Evolutionary conservation across 306 rosid species (phyloP).

Genomic region (Quercus suber): DNA sequence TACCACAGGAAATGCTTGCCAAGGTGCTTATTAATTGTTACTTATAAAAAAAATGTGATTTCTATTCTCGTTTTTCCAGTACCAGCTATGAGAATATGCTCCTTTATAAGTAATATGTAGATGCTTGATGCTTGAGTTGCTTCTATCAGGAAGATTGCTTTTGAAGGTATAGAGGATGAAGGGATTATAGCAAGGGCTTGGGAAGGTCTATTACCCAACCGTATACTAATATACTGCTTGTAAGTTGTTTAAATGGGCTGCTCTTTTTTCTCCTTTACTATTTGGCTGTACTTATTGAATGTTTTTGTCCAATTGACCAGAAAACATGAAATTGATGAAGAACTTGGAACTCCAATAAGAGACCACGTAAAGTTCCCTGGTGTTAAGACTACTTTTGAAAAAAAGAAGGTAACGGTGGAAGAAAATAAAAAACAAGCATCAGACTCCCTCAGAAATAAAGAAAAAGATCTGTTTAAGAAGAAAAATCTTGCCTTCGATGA

Average conservation of each 20-base stretch:
- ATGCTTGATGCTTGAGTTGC: conserved; percentile 34
- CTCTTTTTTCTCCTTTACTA: conserved; percentile 19
- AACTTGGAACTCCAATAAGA: conserved; percentile 70
- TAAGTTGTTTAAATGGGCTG: conserved; percentile 40
- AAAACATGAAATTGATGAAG: conserved; percentile 68
- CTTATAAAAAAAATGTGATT: not conserved
- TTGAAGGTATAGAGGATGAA: conserved; percentile 47
- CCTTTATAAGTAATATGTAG: not conserved
- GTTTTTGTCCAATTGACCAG: conserved; percentile 40
- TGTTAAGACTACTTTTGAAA: conserved; percentile 26
- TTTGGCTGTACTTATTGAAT: conserved; percentile 8
- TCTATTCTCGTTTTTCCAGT: conserved; percentile 1
- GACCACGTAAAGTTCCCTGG: conserved; percentile 72
- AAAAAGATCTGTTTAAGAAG: conserved; percentile 35
- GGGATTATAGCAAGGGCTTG: conserved; percentile 62
- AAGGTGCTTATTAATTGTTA: conserved; percentile 36
- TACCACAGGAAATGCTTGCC: conserved; percentile 96
- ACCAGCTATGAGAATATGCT: conserved; percentile 1
- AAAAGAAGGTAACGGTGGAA: conserved; percentile 15
- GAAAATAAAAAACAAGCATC: conserved; percentile 30
- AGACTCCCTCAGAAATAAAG: conserved; percentile 27
- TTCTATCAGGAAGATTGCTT: conserved; percentile 58
- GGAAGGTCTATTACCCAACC: conserved; percentile 72
- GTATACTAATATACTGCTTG: conserved; percentile 86
- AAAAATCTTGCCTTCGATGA: conserved; percentile 26